Percentiles rank a stretch among this genome's conserved stretches.
Evolutionary conservation across 176 grass and related monocot species (phyloP).

Genomic region (Alopecurus myosuroides): DNA sequence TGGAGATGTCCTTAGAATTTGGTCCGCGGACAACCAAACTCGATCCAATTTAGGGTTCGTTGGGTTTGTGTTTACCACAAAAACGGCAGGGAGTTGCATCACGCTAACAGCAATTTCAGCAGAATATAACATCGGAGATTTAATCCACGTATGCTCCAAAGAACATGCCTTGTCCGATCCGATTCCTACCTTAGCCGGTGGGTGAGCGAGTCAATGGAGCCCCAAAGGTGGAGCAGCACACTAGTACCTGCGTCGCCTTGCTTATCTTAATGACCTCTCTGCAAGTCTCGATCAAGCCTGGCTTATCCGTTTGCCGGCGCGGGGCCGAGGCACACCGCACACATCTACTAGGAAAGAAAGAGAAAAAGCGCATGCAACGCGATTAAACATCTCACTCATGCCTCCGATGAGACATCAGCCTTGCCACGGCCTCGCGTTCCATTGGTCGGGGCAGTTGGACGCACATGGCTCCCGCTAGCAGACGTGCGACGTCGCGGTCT

Average conservation of each 20-base stretch:
- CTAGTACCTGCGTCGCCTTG: background rate
- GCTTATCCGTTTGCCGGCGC: background rate
- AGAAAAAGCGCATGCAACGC: background rate
- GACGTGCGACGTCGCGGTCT: background rate
- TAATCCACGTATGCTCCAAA: too few relatives aligned
- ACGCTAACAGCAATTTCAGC: too few relatives aligned
- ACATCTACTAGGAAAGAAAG: background rate
- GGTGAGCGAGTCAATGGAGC: background rate
- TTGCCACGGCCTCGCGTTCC: background rate
- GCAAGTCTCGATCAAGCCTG: background rate
- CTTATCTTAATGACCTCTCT: background rate
- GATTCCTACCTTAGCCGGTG: too few relatives aligned
- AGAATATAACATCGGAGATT: too few relatives aligned
- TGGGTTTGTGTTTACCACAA: too few relatives aligned
- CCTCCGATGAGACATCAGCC: background rate
- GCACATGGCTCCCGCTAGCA: conserved; percentile 28
- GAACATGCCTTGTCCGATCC: too few relatives aligned
- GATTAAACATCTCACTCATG: background rate
- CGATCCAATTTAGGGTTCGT: too few relatives aligned
- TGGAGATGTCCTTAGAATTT: too few relatives aligned
- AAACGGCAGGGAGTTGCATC: too few relatives aligned
- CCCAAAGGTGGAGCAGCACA: conserved; percentile 10
- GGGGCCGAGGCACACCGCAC: background rate
- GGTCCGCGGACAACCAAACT: too few relatives aligned
- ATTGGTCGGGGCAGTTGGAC: background rate